Base-by-base conservation (phyloP, 2,329 filamentous ascomycete species). In the Grosmannia penicillata region DNA sequence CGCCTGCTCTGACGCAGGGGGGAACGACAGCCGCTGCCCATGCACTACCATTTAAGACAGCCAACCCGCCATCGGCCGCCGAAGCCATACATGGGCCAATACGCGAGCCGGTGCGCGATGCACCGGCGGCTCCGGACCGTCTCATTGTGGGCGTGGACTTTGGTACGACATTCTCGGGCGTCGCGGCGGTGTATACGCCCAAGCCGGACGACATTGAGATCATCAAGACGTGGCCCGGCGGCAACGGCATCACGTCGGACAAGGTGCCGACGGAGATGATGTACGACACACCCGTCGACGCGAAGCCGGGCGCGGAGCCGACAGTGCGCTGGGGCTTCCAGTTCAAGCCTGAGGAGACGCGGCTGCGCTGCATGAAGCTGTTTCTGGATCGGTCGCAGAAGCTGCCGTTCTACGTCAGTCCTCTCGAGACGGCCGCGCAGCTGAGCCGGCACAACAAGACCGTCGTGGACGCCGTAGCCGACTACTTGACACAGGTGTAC, bases 201-300 rank as follows among this genome's bases (percentile, higher is more conserved):
- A 82, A 75, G 2, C 81, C 82, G 11, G 81, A 87, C 54, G 82
- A 86, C 54, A 66, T 87, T 41, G 80, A 86, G 53, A 83, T 86
- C 50, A 85, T 87, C 62, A 86, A 85, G 61, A 79, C 73, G 13
- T 89, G 82, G 82, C 82, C 82, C 0, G 82, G 82, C 21, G 80
- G 80, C 22, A 86, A 87, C 52, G 81, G 81, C 49, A 84, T 87
- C 58, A 86, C 82, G n/a, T 85, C 80, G 26, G 82, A 89, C 62
- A 89, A 89, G 63, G 82, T 87, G 2, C 82, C 82, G 2, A 85
- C 81, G 13, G 82, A 87, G 55, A 78, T 87, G 38, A 78, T 80
- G 46, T 75, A 75, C 48, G 65, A 70, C 42, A 56, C 61, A 24
- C 56, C 61, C 38, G 52, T 58, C 37, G 47, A 55, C 17, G 37